Conservation (phyloP, 108 stramenopile species). For the Nannochloropsis oceanica region DNA sequence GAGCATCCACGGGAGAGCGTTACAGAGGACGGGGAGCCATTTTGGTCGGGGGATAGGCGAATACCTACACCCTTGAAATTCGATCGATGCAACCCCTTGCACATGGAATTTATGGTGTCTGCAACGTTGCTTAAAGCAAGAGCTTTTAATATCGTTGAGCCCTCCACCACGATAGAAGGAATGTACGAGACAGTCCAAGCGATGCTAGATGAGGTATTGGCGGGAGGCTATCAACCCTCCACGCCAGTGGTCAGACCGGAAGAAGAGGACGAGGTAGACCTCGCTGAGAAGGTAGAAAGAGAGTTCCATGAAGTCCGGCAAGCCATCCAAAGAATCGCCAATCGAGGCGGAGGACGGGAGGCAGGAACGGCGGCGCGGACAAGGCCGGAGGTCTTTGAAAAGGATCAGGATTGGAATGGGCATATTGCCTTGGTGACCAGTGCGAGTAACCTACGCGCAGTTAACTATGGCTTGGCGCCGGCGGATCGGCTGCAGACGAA, state of each 20-base stretch:
- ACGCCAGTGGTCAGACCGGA: neutral
- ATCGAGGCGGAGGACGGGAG: neutral
- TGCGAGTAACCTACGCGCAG: slow-evolving; percentile 30
- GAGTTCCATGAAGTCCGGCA: neutral
- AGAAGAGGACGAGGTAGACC: neutral
- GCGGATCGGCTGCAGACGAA: slow-evolving; percentile 21
- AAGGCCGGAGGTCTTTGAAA: neutral
- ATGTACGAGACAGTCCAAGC: neutral
- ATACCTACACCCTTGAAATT: neutral
- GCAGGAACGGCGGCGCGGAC: neutral
- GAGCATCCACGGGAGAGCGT: slow-evolving; percentile 63
- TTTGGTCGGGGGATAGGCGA: slow-evolving; percentile 68
- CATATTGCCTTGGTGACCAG: slow-evolving; percentile 41
- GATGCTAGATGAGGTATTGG: neutral
- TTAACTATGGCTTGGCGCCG: slow-evolving; percentile 28
- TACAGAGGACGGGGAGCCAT: slow-evolving; percentile 81
- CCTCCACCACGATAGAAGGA: neutral
- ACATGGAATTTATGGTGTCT: slow-evolving; percentile 19
- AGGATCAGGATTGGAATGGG: slow-evolving; percentile 40
- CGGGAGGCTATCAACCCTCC: neutral
- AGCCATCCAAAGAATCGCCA: neutral
- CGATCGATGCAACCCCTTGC: slow-evolving; percentile 1
- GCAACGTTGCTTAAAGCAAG: slow-evolving; percentile 11
- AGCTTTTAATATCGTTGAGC: neutral
- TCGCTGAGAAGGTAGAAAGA: neutral